Evolutionary conservation across 805 yeast genomes (phyloP).

Genomic region (Brettanomyces anomalus): DNA sequence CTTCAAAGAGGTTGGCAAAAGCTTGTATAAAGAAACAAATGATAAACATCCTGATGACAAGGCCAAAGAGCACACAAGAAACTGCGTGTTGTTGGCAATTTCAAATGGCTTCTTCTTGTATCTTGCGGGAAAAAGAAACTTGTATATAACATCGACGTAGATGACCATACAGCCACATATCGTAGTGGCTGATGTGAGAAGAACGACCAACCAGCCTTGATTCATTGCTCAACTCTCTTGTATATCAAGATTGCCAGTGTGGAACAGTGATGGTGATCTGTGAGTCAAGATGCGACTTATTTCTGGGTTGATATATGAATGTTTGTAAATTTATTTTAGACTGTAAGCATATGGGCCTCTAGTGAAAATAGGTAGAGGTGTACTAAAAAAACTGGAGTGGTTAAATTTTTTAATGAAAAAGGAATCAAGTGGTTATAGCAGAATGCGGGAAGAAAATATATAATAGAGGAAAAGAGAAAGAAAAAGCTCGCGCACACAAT

Average conservation of each 20-base stretch:
- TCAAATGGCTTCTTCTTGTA: conserved; percentile 37
- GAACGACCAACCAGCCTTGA: conserved; percentile 61
- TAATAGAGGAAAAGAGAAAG: too few relatives aligned
- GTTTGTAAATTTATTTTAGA: too few relatives aligned
- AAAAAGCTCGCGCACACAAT: too few relatives aligned
- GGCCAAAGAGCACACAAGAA: conserved; percentile 68
- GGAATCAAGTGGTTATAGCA: too few relatives aligned
- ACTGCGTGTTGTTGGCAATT: conserved; percentile 48
- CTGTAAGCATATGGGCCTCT: too few relatives aligned
- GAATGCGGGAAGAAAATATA: too few relatives aligned
- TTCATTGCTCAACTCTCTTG: conserved; percentile 12
- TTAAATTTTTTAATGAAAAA: too few relatives aligned
- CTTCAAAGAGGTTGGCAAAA: conserved; percentile 58
- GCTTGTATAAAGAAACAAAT: conserved; percentile 66
- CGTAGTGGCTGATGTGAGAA: conserved; percentile 62
- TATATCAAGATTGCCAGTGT: too few relatives aligned
- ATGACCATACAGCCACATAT: conserved; percentile 63
- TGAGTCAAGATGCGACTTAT: too few relatives aligned
- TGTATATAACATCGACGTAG: conserved; percentile 47
- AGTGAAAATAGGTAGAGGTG: background rate
- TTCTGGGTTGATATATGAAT: too few relatives aligned
- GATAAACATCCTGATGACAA: conserved; percentile 76
- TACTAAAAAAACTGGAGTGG: background rate
- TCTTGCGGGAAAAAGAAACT: conserved; percentile 31
- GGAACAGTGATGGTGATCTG: too few relatives aligned